Conservation (phyloP, 345 rosid genomes). For the Raphanus sativus region DNA sequence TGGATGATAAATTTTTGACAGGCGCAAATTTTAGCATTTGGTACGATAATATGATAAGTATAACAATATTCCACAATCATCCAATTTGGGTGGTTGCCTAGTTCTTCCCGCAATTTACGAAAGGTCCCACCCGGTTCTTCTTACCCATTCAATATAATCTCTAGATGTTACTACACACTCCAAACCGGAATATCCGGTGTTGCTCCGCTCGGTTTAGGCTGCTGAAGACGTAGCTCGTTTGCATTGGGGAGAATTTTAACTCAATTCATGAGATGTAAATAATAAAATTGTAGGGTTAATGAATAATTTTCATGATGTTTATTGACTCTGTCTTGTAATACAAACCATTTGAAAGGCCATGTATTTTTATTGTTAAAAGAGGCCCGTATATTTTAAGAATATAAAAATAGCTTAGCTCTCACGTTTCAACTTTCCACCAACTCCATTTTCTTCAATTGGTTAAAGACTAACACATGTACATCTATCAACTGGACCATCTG, state of each 20-base stretch:
- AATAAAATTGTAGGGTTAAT: not conserved
- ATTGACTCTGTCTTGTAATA: not conserved
- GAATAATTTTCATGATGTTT: not conserved
- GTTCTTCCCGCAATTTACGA: constrained; percentile 20
- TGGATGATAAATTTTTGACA: constrained; percentile 31
- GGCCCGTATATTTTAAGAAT: not conserved
- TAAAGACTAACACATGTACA: not conserved
- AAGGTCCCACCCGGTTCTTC: constrained; percentile 14
- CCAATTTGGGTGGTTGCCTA: constrained; percentile 26
- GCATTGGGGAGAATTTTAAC: not conserved
- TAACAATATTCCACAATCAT: constrained; percentile 30
- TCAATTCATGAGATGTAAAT: not conserved
- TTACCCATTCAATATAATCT: constrained; percentile 7
- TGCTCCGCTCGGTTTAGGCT: not conserved
- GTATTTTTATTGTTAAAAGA: not conserved
- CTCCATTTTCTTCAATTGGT: not conserved
- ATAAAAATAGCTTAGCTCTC: constrained; percentile 1
- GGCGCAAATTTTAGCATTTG: not conserved
- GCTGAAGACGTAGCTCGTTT: not conserved
- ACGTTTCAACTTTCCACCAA: constrained; percentile 14
- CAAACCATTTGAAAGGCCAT: not conserved
- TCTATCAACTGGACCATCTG: not conserved
- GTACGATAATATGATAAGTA: constrained; percentile 13
- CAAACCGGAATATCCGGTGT: not conserved
- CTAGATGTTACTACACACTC: constrained; percentile 26